These are phyloP conservation scores for Thermomyces lanuginosus DNA, from an alignment of 2,329 filamentous ascomycete genomes.

Conservation along the genomic window DNA sequence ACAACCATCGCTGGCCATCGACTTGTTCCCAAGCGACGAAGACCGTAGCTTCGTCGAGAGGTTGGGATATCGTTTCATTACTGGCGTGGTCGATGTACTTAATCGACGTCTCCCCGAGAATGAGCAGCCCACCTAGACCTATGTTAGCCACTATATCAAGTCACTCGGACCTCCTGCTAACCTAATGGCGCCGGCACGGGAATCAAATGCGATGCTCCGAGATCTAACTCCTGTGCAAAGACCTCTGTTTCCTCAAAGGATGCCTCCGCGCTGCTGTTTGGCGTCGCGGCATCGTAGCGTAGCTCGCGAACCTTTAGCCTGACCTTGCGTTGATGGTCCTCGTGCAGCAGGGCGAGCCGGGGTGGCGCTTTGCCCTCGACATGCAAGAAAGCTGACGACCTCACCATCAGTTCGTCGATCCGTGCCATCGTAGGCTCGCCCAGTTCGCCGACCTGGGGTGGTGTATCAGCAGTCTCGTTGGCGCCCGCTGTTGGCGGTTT, in stretches of 20 bases:
- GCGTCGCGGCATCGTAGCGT: slow-evolving; percentile 32
- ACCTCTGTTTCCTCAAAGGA: slow-evolving; percentile 38
- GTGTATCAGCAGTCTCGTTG: slow-evolving; percentile 4
- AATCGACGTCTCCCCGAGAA: slow-evolving; percentile 65
- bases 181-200: slow-evolving; percentile 42
- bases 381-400: slow-evolving; percentile 50
- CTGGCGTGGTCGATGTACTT: slow-evolving; percentile 70
- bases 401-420: slow-evolving; percentile 50
- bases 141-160: slow-evolving; percentile 9
- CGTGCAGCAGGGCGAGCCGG: slow-evolving; percentile 48
- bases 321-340: slow-evolving; percentile 43
- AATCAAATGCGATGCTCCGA: slow-evolving; percentile 46
- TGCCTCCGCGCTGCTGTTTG: slow-evolving; percentile 32
- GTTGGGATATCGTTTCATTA: slow-evolving; percentile 47
- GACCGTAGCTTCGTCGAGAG: slow-evolving; percentile 57
- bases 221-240: slow-evolving; percentile 38
- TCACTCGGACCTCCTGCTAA: slow-evolving; percentile 13
- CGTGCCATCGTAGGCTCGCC: slow-evolving; percentile 45
- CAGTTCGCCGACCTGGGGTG: slow-evolving; percentile 36
- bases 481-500: slow-evolving; percentile 13
- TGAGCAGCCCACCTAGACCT: slow-evolving; percentile 48
- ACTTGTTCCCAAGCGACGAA: slow-evolving; percentile 86
- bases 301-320: slow-evolving; percentile 40
- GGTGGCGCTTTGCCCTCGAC: slow-evolving; percentile 36
- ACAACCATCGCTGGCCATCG: slow-evolving; percentile 64